phyloP scores from a whole-genome alignment of 495 filamentous ascomycete genomes.

The Geopyxis carbonaria region DNA sequence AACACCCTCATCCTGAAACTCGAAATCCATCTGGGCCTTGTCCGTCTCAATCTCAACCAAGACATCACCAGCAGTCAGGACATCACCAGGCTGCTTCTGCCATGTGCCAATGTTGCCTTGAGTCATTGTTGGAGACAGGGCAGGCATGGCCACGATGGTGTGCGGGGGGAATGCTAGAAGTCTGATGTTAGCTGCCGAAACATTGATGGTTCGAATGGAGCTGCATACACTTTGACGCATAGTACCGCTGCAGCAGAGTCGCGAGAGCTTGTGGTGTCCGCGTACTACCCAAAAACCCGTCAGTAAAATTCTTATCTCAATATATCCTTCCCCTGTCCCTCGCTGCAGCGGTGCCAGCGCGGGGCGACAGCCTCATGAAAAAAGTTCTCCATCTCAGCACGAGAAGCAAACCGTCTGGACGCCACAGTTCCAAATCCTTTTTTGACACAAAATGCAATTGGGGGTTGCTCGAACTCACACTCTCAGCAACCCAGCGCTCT shows the following conservation, averaged over 20 bases:
- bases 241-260: slow-evolving; percentile 42
- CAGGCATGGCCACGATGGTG: slow-evolving; percentile 92
- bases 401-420: not conserved
- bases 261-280: slow-evolving; percentile 19
- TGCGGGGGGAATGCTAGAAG: slow-evolving; percentile 69
- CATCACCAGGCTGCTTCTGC: slow-evolving; percentile 92
- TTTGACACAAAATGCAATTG: not conserved
- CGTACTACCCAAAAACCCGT: slow-evolving; percentile 15
- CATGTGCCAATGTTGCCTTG: slow-evolving; percentile 91
- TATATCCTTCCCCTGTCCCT: slow-evolving; percentile 4
- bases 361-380: not conserved
- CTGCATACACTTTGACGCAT: slow-evolving; percentile 56
- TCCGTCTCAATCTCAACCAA: slow-evolving; percentile 99
- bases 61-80: slow-evolving; percentile 82
- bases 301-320: slow-evolving; percentile 13
- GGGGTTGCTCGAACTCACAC: slow-evolving; percentile 20
- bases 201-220: not conserved
- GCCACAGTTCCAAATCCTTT: not conserved
- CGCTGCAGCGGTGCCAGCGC: not conserved
- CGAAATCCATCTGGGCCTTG: slow-evolving; percentile 99
- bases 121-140: slow-evolving; percentile 94
- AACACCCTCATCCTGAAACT: slow-evolving; percentile 96
- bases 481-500: slow-evolving; percentile 18
- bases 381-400: not conserved
- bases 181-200: slow-evolving; percentile 2